Evolutionary conservation across 345 rosid species (phyloP).

Genomic region (Carallia pectinifolia): DNA sequence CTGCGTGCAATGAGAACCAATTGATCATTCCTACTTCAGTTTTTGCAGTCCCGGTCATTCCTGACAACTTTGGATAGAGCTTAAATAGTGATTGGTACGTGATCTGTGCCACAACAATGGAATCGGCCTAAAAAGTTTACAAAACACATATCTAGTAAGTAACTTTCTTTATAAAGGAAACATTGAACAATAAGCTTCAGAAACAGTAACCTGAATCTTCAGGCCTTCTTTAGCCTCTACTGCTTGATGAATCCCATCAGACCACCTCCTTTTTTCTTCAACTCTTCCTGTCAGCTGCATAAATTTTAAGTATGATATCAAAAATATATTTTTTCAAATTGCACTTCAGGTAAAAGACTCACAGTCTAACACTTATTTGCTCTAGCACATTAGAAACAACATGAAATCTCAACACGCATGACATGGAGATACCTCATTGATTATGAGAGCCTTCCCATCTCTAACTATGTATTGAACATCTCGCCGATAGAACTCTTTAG

Average conservation of each 20-base stretch:
- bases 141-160: conserved; percentile 9
- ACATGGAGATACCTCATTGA: conserved; percentile 69
- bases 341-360: not conserved
- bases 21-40: conserved; percentile 62
- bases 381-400: not conserved
- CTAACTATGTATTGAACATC: conserved; percentile 93
- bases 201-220: conserved; percentile 61
- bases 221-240: conserved; percentile 98
- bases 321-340: not conserved
- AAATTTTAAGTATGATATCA: conserved; percentile 7
- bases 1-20: not conserved
- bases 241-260: conserved; percentile 95
- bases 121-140: conserved; percentile 62
- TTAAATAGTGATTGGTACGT: conserved; percentile 95
- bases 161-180: not conserved
- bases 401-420: not conserved
- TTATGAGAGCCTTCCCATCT: conserved; percentile 86
- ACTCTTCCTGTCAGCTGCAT: conserved; percentile 93
- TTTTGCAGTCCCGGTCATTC: conserved; percentile 99
- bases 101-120: conserved; percentile 95
- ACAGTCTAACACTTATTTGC: not conserved
- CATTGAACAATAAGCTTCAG: conserved; percentile 9
- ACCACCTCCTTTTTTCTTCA: conserved; percentile 98
- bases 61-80: conserved; percentile 93
- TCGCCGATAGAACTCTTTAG: conserved; percentile 89